These are phyloP conservation scores for Echinochloa phyllopogon DNA, from an alignment of 176 grass and related monocot species.

Conservation along the genomic window DNA sequence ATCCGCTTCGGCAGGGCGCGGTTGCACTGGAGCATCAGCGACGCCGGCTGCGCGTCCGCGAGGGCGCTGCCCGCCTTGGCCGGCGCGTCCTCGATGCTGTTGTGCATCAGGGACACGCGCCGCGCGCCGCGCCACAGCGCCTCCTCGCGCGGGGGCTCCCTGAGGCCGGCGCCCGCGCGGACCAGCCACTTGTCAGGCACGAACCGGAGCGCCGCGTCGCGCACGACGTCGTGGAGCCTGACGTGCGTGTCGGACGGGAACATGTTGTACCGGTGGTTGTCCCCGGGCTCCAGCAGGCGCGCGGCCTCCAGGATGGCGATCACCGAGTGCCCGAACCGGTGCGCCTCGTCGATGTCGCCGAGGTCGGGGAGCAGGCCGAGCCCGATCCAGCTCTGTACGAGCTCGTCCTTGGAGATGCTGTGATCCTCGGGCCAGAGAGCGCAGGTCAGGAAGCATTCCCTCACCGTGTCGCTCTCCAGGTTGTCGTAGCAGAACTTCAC, in stretches of 20 bases:
- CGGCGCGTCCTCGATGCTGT: conserved; percentile 41
- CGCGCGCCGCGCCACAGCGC: conserved; percentile 34
- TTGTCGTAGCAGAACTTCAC: conserved; percentile 76
- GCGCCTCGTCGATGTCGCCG: conserved; percentile 40
- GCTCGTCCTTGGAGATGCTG: conserved; percentile 55
- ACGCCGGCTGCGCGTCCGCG: conserved; percentile 40
- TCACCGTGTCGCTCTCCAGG: conserved; percentile 38
- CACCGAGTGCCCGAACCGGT: conserved; percentile 38
- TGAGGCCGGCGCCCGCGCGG: conserved; percentile 39
- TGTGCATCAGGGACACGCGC: conserved; percentile 66
- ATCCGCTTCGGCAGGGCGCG: conserved; percentile 51
- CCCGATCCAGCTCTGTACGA: conserved; percentile 68
- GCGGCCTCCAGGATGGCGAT: conserved; percentile 23
- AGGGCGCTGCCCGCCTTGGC: conserved; percentile 10
- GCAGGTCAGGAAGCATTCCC: conserved; percentile 56
- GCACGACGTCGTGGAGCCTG: conserved; percentile 63
- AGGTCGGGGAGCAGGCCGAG: conserved; percentile 50
- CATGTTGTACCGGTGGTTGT: conserved; percentile 61
- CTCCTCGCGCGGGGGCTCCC: conserved; percentile 47
- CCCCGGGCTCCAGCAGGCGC: conserved; percentile 50
- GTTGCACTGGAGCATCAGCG: conserved; percentile 54
- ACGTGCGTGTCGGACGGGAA: conserved; percentile 58
- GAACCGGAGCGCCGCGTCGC: conserved; percentile 58
- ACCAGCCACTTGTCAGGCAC: conserved; percentile 59
- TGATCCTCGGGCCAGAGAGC: conserved; percentile 65